Conservation (phyloP, 2,329 filamentous ascomycete genomes). For the Pyrenophora tritici-repentis region DNA sequence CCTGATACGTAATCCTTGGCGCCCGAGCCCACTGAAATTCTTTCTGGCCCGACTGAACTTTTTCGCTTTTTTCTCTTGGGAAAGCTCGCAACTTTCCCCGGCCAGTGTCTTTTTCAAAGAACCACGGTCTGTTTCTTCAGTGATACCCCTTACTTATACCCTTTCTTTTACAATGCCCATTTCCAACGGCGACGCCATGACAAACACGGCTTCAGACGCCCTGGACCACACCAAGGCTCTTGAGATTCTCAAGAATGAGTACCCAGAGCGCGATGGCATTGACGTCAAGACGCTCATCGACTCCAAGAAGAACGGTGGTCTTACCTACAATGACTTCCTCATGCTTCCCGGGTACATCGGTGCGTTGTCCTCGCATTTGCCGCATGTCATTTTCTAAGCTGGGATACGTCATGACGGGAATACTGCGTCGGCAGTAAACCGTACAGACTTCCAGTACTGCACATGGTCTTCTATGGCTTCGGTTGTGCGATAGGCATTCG, state of each 20-base stretch:
- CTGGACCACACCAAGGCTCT: constrained; percentile 77
- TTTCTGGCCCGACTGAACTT: constrained; percentile 21
- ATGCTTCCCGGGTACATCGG: constrained; percentile 95
- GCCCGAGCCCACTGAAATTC: constrained; percentile 29
- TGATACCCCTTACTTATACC: constrained; percentile 15
- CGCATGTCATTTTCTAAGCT: background rate
- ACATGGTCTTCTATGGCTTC: background rate
- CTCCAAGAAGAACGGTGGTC: constrained; percentile 86
- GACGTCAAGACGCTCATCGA: constrained; percentile 85
- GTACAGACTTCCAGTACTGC: no score
- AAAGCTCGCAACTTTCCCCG: constrained; percentile 61
- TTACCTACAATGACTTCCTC: constrained; percentile 99
- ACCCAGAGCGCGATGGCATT: constrained; percentile 81
- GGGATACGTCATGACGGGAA: no score
- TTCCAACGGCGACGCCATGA: constrained; percentile 66
- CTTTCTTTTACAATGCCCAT: constrained; percentile 67
- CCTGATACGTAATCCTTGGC: constrained; percentile 15
- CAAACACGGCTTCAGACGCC: constrained; percentile 59
- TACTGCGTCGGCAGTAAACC: no score
- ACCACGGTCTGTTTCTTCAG: constrained; percentile 43
- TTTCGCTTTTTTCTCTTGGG: constrained; percentile 51
- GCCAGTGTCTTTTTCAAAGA: constrained; percentile 48
- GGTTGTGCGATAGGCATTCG: background rate
- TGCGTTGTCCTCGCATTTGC: constrained; percentile 41
- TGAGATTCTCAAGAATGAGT: constrained; percentile 77